These are phyloP conservation scores for Volvox africanus DNA, from an alignment of 139 green algal species.

Conservation along the genomic window DNA sequence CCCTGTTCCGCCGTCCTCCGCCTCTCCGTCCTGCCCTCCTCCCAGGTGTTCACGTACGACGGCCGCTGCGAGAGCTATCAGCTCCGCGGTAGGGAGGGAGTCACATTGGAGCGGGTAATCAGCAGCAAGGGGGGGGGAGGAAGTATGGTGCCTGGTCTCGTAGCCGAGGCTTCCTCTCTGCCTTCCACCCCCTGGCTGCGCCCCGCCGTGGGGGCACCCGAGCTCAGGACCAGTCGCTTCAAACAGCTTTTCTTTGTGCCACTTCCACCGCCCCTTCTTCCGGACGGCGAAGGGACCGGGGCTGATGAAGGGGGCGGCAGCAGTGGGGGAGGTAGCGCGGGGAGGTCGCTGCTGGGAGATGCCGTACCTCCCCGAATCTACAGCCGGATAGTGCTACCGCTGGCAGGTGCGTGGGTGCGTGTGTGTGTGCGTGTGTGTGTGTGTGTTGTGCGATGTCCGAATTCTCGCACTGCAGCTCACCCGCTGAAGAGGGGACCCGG, in stretches of 20 bases:
- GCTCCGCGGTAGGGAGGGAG: background rate
- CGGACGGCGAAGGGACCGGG: too few relatives aligned
- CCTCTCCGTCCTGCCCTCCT: background rate
- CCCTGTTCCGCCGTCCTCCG: background rate
- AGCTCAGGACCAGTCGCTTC: constrained; percentile 47
- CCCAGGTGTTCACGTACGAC: constrained; percentile 61
- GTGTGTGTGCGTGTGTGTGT: too few relatives aligned
- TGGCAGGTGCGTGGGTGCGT: constrained; percentile 14
- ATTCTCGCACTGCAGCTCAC: too few relatives aligned
- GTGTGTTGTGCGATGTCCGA: too few relatives aligned
- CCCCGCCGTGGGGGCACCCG: background rate
- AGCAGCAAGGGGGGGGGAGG: background rate
- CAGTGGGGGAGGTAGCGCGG: background rate
- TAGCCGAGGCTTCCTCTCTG: background rate
- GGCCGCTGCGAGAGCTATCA: constrained; percentile 58
- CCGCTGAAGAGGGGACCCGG: too few relatives aligned
- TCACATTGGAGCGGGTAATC: background rate
- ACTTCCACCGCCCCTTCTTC: constrained; percentile 13
- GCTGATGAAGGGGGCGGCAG: too few relatives aligned
- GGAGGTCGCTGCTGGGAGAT: background rate
- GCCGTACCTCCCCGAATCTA: background rate
- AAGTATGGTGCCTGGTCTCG: background rate
- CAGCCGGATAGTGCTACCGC: constrained; percentile 22
- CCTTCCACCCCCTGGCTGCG: constrained; percentile 48
- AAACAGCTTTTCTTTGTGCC: constrained; percentile 60